Base-by-base conservation (phyloP, 768 basidiomycete species). In the Trametes maxima region DNA sequence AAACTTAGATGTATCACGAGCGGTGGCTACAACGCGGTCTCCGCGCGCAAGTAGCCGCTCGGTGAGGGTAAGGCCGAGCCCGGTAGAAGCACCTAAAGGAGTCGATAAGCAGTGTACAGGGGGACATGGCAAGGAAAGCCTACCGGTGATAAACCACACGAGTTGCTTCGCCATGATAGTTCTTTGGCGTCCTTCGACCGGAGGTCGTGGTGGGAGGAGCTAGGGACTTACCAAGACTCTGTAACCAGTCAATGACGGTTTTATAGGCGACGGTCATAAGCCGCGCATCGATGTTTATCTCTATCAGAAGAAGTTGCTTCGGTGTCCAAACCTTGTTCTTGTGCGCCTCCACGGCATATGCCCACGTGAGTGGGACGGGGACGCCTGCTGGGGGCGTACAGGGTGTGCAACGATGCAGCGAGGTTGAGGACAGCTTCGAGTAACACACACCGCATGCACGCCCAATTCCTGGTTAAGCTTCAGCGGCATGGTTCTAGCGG, bases 141-240 rank as follows among this genome's bases (percentile, higher is more conserved):
- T 39, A 45, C 59, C 59, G 7, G 71, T 71, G 28, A 73, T 67
- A 16, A 73, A 60, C 72, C 72, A 72, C 2, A 69, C 67, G 8
- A 60, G 45, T 33, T 60, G 43, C 24, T 50, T 40, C 25, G 49
- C 14, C 47, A 58, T 51, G 24, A 5, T 12, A 17, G 5, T 12
- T 28, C 12, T 33, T 33, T 33, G 28, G 28, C 28, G 28, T 33
- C 8, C 28, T 33, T 33, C 28, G 28, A 3, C 8, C 28, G 28
- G 28, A 3, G 28, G 3, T 33, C 28, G 28, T 33, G 28, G 28
- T 33, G 28, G 28, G 35, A 46, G 4, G 12, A 24, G 36, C n/a
- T n/a, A 7, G 19, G 19, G 21, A 45, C 6, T 17, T 22, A 22
- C 19, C 5, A 5, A 45, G 14, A 10, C 8, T 22, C 21, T 5